These are phyloP conservation scores for Penicillium subrubescens DNA, from an alignment of 495 filamentous ascomycete species.

Conservation along the genomic window DNA sequence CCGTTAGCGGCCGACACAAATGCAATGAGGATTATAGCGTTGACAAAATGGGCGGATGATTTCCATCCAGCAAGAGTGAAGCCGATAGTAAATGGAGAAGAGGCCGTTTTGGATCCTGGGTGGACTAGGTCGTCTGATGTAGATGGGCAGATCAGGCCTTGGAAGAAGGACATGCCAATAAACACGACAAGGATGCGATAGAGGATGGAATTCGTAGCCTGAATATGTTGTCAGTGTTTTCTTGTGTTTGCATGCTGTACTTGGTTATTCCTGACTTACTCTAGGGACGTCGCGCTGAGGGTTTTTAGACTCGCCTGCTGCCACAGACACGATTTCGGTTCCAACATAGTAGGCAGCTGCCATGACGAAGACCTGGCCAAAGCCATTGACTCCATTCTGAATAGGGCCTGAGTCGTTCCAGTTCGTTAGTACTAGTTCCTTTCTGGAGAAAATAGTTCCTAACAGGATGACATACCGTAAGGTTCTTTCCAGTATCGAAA, in stretches of 20 bases:
- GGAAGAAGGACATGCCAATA: neutral
- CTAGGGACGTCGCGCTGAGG: neutral
- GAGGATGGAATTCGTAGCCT: neutral
- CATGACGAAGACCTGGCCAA: neutral
- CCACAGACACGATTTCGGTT: constrained; percentile 9
- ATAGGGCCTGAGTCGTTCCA: neutral
- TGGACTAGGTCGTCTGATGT: neutral
- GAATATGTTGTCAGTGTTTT: neutral
- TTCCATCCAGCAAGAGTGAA: neutral
- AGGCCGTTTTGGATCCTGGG: neutral
- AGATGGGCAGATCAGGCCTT: neutral
- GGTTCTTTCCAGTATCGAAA: neutral
- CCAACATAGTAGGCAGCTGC: constrained; percentile 9
- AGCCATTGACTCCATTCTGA: neutral
- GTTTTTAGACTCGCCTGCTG: constrained; percentile 8
- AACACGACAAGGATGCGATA: neutral
- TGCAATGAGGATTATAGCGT: neutral
- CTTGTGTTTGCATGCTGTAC: too few relatives aligned
- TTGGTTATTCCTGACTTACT: neutral
- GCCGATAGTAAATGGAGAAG: neutral
- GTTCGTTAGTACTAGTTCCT: neutral
- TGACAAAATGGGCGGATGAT: neutral
- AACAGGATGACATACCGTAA: neutral
- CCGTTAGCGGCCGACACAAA: neutral
- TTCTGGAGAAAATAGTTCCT: neutral